Evolutionary conservation across 2,329 filamentous ascomycete genomes (phyloP), one percentile per base, ranked within the genome.

Genomic region (Pestalotiopsis sp.): DNA sequence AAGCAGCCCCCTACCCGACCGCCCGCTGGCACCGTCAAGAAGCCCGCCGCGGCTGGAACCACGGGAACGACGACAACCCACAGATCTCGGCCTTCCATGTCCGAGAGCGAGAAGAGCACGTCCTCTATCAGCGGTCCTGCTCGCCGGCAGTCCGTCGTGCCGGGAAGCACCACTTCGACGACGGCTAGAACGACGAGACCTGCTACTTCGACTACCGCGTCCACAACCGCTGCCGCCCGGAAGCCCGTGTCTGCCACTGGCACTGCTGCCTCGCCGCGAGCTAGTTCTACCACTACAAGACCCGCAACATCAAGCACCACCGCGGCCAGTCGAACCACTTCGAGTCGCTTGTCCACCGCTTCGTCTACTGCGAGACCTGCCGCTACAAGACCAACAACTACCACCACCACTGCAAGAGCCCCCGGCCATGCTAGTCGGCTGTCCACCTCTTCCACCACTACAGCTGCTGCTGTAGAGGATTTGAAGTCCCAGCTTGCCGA

Each of bases 401-500:
- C 84, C 3, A 73, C 83, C 14, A 73, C 83, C 14, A 66, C 80
- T 12, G 74, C 80, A 31, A 78, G 81, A 41, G 75, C 82, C 3
- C 70, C 81, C 3, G 79, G 80, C 66, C 84, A 86, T 71, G 77
- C 80, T 4, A 68, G 82, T n/a, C 82, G 84, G 31, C 75, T 82
- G 5, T 84, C 80, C 56, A 76, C 77, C n/a, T 76, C 76, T 12
- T 78, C 76, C n/a, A 27, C 57, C 14, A 25, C 57, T 7, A 74
- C 82, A 17, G 76, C 76, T 60, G 74, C 78, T 20, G 79, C 89
- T 73, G 80, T 88, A 3, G 88, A 91, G 64, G 85, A 88, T 60
- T 82, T 91, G 58, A 91, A 88, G 80, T 77, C 82, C 7, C 90
- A 90, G 78, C 81, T 91, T 25, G 81, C 83, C 4, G 83, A 87